Percentiles rank a stretch among this genome's conserved stretches.
These are phyloP conservation scores for Boletellus sp. DNA, from an alignment of 1,284 basidiomycete species.

Conservation along the genomic window DNA sequence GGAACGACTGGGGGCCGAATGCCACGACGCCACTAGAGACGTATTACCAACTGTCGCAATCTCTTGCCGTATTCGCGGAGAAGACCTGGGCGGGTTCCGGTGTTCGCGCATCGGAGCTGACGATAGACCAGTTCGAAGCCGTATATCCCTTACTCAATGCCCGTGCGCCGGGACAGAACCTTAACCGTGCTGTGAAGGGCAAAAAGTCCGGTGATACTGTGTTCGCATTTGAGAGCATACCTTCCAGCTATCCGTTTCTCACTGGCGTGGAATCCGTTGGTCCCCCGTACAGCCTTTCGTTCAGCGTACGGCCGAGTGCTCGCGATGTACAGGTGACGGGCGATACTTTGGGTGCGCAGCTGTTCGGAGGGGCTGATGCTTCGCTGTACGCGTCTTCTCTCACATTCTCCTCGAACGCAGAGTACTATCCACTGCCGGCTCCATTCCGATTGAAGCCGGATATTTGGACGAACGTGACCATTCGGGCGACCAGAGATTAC, in stretches of 20 bases:
- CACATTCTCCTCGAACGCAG: conserved; percentile 38
- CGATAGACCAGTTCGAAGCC: conserved; percentile 29
- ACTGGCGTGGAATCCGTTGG: conserved; percentile 40
- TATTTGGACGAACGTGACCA: conserved; percentile 33
- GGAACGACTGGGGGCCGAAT: conserved; percentile 41
- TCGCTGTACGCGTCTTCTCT: conserved; percentile 37
- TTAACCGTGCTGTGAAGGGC: conserved; percentile 31
- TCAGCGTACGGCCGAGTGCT: conserved; percentile 28
- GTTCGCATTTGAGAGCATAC: conserved; percentile 22
- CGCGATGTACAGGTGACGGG: conserved; percentile 11
- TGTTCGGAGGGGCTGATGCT: conserved; percentile 40
- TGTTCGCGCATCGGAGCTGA: conserved; percentile 28
- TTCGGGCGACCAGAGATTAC: conserved; percentile 37
- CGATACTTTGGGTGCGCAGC: conserved; percentile 4
- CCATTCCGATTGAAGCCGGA: conserved; percentile 30
- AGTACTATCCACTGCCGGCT: conserved; percentile 35
- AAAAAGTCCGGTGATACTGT: conserved; percentile 21
- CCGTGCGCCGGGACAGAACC: conserved; percentile 36
- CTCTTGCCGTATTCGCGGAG: conserved; percentile 35
- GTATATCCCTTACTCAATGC: conserved; percentile 32
- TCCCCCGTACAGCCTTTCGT: conserved; percentile 42
- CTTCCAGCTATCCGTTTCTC: conserved; percentile 15
- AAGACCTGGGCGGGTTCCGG: conserved; percentile 38
- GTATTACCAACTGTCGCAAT: conserved; percentile 36
- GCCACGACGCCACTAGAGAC: conserved; percentile 39